These are phyloP conservation scores for Moringa oleifera DNA, from an alignment of 345 rosid species.

Conservation along the genomic window DNA sequence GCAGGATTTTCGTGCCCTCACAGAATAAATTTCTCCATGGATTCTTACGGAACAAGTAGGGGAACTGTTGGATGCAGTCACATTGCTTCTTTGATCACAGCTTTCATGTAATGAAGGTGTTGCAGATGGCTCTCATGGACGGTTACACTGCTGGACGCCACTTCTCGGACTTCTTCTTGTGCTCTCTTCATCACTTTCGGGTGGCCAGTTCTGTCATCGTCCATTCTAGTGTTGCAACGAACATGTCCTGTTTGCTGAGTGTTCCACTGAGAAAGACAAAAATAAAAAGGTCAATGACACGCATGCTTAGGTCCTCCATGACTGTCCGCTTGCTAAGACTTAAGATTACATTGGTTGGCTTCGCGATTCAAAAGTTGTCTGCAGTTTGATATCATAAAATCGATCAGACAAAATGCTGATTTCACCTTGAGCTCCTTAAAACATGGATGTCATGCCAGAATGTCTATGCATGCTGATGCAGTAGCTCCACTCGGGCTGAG, in stretches of 20 bases:
- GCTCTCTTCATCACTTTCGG: constrained; percentile 24
- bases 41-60: constrained; percentile 24
- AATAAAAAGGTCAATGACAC: no score
- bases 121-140: constrained; percentile 25
- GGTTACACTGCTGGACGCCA: constrained; percentile 2
- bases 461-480: no score
- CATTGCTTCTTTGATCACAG: constrained; percentile 37
- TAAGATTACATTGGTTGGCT: no score
- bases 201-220: constrained; percentile 36
- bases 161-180: constrained; percentile 24
- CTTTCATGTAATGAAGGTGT: constrained; percentile 27
- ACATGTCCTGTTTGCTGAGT: constrained; percentile 31
- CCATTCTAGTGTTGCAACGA: constrained; percentile 43
- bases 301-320: no score
- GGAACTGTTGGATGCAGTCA: constrained; percentile 43
- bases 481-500: no score
- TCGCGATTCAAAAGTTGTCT: no score
- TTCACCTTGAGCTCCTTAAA: no score
- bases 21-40: constrained; percentile 20
- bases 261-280: no score
- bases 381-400: no score
- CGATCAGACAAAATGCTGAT: no score
- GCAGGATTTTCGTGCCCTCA: constrained; percentile 19
- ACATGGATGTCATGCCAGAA: no score
- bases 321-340: no score